phyloP scores from a whole-genome alignment of 768 basidiomycete species.

The Lactarius hatsudake region DNA sequence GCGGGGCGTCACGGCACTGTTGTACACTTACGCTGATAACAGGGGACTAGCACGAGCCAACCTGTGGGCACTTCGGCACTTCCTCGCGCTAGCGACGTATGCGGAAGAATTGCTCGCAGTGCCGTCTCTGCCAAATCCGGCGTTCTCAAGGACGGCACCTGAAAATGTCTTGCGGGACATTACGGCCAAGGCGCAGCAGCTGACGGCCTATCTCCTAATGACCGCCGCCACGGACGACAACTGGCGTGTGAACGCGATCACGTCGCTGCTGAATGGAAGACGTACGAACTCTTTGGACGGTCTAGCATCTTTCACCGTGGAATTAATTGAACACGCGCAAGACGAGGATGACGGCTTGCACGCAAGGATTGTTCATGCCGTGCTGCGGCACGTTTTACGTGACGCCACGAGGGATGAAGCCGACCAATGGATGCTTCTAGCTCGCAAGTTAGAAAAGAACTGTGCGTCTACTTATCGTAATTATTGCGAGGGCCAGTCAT shows the following conservation, averaged over 20 bases:
- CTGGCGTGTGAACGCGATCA: conserved; percentile 49
- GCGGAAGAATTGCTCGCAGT: conserved; percentile 60
- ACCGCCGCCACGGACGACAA: conserved; percentile 41
- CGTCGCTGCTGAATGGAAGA: conserved; percentile 35
- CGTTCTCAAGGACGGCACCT: conserved; percentile 45
- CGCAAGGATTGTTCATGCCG: conserved; percentile 53
- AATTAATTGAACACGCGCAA: conserved; percentile 35
- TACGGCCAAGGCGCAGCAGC: conserved; percentile 45
- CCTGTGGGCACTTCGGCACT: conserved; percentile 66
- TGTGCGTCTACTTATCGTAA: conserved; percentile 42
- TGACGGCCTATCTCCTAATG: conserved; percentile 64
- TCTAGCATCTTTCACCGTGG: conserved; percentile 36
- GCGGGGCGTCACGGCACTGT: conserved; percentile 54
- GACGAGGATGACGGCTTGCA: conserved; percentile 51
- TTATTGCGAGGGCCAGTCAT: conserved; percentile 7
- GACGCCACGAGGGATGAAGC: conserved; percentile 62
- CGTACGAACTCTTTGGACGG: conserved; percentile 25
- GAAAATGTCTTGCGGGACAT: conserved; percentile 41
- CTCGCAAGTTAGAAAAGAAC: conserved; percentile 56
- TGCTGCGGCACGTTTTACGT: conserved; percentile 59
- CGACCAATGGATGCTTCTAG: conserved; percentile 75
- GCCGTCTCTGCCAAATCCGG: conserved; percentile 45
- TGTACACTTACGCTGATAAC: conserved; percentile 55
- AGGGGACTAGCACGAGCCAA: conserved; percentile 58
- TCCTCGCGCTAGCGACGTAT: conserved; percentile 60